Percentiles rank a stretch among this genome's conserved stretches.
phyloP scores from a whole-genome alignment of 83 land plant genomes.

The Larix sibirica region DNA sequence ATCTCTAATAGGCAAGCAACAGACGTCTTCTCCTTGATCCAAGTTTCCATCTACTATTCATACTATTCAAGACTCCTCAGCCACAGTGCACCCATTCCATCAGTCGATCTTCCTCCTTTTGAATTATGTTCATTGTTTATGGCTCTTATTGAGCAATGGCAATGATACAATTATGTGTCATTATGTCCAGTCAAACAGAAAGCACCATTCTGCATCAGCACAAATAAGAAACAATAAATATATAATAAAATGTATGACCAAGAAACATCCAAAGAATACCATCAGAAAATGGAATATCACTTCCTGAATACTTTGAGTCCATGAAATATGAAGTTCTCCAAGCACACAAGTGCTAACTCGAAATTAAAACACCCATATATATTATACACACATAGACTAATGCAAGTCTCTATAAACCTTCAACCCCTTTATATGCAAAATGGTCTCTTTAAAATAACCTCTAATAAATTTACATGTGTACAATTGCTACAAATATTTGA shows the following conservation, averaged over 20 bases:
- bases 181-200: not conserved
- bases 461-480: slow-evolving; percentile 16
- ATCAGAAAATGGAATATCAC: not conserved
- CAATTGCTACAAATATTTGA: slow-evolving; percentile 4
- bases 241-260: not conserved
- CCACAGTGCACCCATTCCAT: not conserved
- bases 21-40: not conserved
- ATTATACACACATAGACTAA: not conserved
- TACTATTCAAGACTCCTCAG: not conserved
- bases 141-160: not conserved
- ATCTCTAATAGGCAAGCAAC: not conserved
- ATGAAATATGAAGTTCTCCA: not conserved
- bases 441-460: not conserved
- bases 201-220: not conserved
- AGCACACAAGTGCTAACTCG: slow-evolving; percentile 7
- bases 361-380: not conserved
- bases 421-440: not conserved
- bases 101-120: not conserved
- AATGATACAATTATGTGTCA: not conserved
- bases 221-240: not conserved
- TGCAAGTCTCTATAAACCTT: not conserved
- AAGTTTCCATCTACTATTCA: not conserved
- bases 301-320: not conserved
- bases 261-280: slow-evolving; percentile 1
- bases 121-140: not conserved